These are phyloP conservation scores for Madurella mycetomatis DNA, from an alignment of 2,329 filamentous ascomycete genomes.

Conservation along the genomic window DNA sequence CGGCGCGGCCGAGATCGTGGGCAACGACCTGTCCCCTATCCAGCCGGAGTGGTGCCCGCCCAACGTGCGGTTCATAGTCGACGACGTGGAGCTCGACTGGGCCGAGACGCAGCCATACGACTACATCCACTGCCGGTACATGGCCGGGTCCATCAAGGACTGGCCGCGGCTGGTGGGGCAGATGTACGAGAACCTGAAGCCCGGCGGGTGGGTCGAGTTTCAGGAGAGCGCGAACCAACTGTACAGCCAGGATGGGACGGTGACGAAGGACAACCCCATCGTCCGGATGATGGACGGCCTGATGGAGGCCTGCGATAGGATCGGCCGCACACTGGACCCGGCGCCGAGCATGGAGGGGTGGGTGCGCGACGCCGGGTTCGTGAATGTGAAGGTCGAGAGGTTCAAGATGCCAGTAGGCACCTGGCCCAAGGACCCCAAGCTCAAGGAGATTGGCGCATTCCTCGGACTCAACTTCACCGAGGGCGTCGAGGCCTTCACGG, in stretches of 20 bases:
- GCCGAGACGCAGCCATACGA: no score
- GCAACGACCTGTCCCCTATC: no score
- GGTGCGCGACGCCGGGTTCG: conserved; percentile 48
- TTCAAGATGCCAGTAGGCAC: conserved; percentile 15
- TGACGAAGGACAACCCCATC: conserved; percentile 39
- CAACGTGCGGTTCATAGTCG: no score
- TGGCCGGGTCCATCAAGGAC: no score
- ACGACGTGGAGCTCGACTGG: no score
- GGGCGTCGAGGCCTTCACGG: conserved; percentile 20
- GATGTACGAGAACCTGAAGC: no score
- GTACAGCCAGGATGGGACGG: conserved; percentile 41
- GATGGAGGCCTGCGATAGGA: conserved; percentile 38
- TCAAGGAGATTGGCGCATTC: conserved; percentile 21
- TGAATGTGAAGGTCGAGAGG: conserved; percentile 39
- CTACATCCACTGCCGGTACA: no score
- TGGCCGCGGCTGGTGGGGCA: no score
- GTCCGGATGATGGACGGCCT: conserved; percentile 41
- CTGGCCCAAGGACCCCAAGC: conserved; percentile 11
- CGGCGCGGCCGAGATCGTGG: conserved; percentile 41
- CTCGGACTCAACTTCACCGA: conserved; percentile 19
- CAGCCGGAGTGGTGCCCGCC: no score
- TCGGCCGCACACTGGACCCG: conserved; percentile 43
- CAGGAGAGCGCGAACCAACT: conserved; percentile 40
- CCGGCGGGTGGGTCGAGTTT: conserved; percentile 27
- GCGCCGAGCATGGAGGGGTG: conserved; percentile 43